Conservation (phyloP, 371 early-diverging fungal species). For the Circinella minor region DNA sequence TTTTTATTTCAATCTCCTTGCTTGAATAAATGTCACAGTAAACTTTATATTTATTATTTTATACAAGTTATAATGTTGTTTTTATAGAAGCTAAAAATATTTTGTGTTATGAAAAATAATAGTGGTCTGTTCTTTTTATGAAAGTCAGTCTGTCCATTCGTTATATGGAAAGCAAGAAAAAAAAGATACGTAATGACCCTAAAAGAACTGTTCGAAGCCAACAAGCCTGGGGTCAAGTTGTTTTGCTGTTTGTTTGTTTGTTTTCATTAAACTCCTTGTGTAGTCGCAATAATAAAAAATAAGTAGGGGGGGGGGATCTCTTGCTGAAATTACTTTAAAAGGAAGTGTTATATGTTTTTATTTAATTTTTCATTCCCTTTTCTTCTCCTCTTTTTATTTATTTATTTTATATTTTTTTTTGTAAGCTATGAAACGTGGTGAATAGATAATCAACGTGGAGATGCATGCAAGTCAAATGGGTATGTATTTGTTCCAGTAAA, state of each 20-base stretch:
- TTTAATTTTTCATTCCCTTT: neutral
- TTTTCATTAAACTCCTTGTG: neutral
- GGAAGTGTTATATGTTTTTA: constrained; percentile 3
- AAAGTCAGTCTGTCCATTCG: too few species aligned
- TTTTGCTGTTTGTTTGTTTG: neutral
- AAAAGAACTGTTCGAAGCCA: neutral
- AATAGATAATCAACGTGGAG: neutral
- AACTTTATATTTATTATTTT: neutral
- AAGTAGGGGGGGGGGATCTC: neutral
- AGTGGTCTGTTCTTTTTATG: too few species aligned
- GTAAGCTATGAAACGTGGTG: neutral
- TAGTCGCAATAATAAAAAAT: neutral
- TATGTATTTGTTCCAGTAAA: neutral
- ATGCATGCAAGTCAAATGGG: constrained; percentile 8
- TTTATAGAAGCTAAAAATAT: too few species aligned
- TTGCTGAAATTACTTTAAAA: neutral
- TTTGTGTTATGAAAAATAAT: too few species aligned
- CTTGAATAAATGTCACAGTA: neutral
- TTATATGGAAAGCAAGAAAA: too few species aligned
- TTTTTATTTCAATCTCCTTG: too few species aligned
- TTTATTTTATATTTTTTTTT: neutral
- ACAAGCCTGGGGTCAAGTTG: neutral
- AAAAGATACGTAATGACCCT: neutral
- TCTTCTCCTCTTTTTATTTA: neutral
- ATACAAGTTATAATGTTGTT: neutral